Evolutionary conservation across 352 stramenopile species (phyloP).

Genomic region (Chrysophaeum taylorii): DNA sequence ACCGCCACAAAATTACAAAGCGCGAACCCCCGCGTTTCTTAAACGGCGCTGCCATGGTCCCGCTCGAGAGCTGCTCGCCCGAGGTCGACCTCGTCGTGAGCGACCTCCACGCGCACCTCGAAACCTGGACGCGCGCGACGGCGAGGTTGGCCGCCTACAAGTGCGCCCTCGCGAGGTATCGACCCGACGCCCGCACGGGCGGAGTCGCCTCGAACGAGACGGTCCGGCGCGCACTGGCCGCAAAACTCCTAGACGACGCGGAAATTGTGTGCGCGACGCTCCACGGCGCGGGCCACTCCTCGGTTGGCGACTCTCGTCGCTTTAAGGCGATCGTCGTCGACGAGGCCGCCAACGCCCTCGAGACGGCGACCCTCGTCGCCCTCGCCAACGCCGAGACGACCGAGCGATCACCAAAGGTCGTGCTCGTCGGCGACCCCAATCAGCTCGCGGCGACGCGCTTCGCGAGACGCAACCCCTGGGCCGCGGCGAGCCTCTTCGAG

Average conservation of each 20-base stretch:
- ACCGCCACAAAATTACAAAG: not conserved
- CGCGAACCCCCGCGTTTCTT: not conserved
- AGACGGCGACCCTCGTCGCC: constrained; percentile 27
- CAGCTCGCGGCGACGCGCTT: constrained; percentile 35
- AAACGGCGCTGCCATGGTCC: no score
- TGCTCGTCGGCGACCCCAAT: constrained; percentile 43
- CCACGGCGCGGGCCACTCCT: constrained; percentile 10
- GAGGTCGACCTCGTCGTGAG: not conserved
- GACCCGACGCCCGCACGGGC: not conserved
- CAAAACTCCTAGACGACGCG: constrained; percentile 10
- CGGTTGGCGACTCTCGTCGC: constrained; percentile 17
- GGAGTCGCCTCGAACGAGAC: not conserved
- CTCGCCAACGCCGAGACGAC: not conserved
- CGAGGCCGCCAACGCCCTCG: constrained; percentile 36
- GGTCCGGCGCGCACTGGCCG: not conserved
- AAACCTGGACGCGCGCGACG: not conserved
- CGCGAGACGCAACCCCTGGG: constrained; percentile 26
- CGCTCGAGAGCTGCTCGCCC: no score
- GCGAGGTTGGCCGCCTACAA: not conserved
- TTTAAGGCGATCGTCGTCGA: constrained; percentile 40
- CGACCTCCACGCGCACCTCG: not conserved
- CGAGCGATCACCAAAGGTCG: constrained; percentile 32
- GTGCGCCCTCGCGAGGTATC: not conserved
- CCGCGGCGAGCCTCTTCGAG: constrained; percentile 32
- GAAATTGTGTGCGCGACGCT: constrained; percentile 15